Evolutionary conservation across 2,329 filamentous ascomycete genomes (phyloP).

Genomic region (Escovopsis weberi): DNA sequence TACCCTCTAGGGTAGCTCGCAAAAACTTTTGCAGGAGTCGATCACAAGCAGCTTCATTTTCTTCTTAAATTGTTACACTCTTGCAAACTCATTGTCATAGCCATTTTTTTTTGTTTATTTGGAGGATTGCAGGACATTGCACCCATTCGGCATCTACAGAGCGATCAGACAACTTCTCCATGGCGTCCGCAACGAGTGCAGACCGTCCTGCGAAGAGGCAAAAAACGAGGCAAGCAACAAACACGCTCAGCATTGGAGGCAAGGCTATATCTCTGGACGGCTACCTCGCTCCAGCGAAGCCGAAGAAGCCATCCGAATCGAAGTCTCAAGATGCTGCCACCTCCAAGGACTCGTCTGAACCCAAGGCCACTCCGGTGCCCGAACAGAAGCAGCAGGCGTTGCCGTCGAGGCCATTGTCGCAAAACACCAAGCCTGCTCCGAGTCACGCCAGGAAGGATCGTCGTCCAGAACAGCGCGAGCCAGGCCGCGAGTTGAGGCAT

Average conservation of each 20-base stretch:
- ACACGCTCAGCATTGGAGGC: slow-evolving; percentile 30
- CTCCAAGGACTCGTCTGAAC: not conserved
- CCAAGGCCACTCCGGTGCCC: not conserved
- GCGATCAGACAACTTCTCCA: slow-evolving; percentile 1
- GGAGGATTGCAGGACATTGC: too few species aligned
- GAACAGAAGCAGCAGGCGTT: not conserved
- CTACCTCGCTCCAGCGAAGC: slow-evolving; percentile 27
- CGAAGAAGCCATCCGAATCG: slow-evolving; percentile 15
- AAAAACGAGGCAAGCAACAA: slow-evolving; percentile 17
- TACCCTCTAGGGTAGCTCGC: too few species aligned
- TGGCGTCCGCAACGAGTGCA: slow-evolving; percentile 13
- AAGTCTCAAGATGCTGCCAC: slow-evolving; percentile 10
- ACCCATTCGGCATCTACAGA: too few species aligned
- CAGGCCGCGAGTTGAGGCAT: slow-evolving; percentile 3
- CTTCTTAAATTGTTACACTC: too few species aligned
- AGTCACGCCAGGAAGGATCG: not conserved
- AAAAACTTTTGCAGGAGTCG: too few species aligned
- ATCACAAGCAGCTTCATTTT: too few species aligned
- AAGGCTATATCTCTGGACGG: slow-evolving; percentile 35
- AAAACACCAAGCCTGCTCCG: not conserved
- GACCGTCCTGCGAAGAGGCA: slow-evolving; percentile 22
- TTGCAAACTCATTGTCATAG: too few species aligned
- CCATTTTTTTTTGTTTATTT: too few species aligned
- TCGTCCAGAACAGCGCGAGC: not conserved
- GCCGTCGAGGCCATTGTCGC: not conserved